Conservation (phyloP, 257 asterid genomes). For the Schizonepeta tenuifolia region DNA sequence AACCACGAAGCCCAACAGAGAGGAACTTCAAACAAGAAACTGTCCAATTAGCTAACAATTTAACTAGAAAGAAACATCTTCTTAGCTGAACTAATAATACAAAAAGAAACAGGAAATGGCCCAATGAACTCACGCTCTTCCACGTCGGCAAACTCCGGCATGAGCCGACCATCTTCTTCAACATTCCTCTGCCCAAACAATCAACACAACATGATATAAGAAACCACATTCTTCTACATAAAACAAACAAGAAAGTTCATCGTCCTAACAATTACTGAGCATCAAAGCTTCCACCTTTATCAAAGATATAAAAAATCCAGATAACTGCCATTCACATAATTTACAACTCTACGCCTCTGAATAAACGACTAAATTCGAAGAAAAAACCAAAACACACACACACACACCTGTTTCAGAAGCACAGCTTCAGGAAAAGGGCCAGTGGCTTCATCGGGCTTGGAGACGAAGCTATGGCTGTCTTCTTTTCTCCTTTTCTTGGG, state of each 20-base stretch:
- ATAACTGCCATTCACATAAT: not conserved
- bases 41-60: constrained; percentile 6
- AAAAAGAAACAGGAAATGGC: not conserved
- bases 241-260: constrained; percentile 12
- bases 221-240: not conserved
- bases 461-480: constrained; percentile 61
- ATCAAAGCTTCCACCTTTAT: not conserved
- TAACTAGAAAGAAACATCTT: not conserved
- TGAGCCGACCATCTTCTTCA: constrained; percentile 69
- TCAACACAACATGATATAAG: constrained; percentile 9
- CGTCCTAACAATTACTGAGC: not conserved
- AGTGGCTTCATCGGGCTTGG: constrained; percentile 81
- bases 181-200: constrained; percentile 63
- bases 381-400: constrained; percentile 12
- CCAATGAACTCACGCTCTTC: constrained; percentile 70
- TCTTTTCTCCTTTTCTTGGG: constrained; percentile 42
- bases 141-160: constrained; percentile 85
- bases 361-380: not conserved
- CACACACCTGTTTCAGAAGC: constrained; percentile 72
- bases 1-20: not conserved
- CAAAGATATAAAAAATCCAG: not conserved
- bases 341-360: not conserved
- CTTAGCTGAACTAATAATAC: not conserved
- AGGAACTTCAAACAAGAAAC: not conserved
- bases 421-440: constrained; percentile 93